These are phyloP conservation scores for Saccharomycopsis capsularis DNA, from an alignment of 805 yeast species.

Conservation along the genomic window DNA sequence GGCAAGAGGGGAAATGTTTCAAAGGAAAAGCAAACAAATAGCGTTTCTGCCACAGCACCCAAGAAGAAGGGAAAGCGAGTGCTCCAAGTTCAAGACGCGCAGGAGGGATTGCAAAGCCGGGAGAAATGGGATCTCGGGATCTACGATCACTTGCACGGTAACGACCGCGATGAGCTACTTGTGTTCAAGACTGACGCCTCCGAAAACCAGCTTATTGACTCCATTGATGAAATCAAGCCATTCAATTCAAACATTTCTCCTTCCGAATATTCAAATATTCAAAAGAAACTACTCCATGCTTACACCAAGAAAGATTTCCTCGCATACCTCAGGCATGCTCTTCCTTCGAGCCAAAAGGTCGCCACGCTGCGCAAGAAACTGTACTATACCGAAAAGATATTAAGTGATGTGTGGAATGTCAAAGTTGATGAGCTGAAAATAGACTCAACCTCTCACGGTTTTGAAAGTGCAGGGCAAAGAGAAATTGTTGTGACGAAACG, in stretches of 20 bases:
- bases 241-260: not conserved
- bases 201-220: constrained; percentile 6
- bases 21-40: too few species aligned
- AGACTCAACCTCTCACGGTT: not conserved
- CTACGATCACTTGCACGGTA: not conserved
- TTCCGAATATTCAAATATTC: not conserved
- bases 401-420: constrained; percentile 13
- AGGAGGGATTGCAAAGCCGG: too few species aligned
- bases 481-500: constrained; percentile 5
- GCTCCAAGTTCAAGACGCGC: too few species aligned
- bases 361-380: constrained; percentile 1
- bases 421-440: constrained; percentile 1
- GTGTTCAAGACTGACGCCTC: constrained; percentile 1
- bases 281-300: not conserved
- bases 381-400: constrained; percentile 9
- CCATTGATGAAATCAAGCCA: constrained; percentile 16
- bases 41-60: too few species aligned
- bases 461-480: not conserved
- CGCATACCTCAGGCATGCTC: not conserved
- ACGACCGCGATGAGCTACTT: constrained; percentile 1
- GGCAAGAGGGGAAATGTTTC: too few species aligned
- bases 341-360: not conserved
- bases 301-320: not conserved
- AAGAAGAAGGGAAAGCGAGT: too few species aligned
- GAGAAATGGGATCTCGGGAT: too few species aligned